Evolutionary conservation across 768 basidiomycete species (phyloP).

Genomic region (Grammothele lineata): DNA sequence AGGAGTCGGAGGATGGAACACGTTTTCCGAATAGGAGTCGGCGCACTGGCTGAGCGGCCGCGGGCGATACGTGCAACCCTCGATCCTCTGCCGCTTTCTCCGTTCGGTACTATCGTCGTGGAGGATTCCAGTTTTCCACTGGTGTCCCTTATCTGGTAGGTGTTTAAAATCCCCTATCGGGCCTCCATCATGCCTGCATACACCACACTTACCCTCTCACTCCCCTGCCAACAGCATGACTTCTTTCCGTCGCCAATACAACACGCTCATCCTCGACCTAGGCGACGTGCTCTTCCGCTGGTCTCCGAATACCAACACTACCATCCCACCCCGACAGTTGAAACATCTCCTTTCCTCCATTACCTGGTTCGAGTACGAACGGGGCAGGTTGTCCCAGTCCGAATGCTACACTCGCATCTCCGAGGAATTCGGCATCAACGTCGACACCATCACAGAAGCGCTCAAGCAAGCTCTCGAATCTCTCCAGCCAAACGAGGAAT

Average conservation of each 20-base stretch:
- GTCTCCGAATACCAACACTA: slow-evolving; percentile 39
- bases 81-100: no score
- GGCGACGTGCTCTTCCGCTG: slow-evolving; percentile 53
- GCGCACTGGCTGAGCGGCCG: no score
- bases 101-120: no score
- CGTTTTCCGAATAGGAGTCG: no score
- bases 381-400: slow-evolving; percentile 37
- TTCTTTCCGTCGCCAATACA: slow-evolving; percentile 6
- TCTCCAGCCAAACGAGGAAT: neutral
- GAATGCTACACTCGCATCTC: slow-evolving; percentile 40
- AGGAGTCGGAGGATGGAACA: no score
- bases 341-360: slow-evolving; percentile 37
- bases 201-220: slow-evolving; percentile 2
- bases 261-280: slow-evolving; percentile 45
- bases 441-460: neutral
- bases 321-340: slow-evolving; percentile 36
- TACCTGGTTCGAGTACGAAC: slow-evolving; percentile 51
- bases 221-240: slow-evolving; percentile 26
- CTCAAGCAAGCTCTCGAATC: neutral
- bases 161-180: slow-evolving; percentile 22
- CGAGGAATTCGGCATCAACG: slow-evolving; percentile 31
- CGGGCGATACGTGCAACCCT: no score
- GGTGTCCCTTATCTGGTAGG: no score
- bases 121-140: no score
- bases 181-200: slow-evolving; percentile 19